Conservation (phyloP, 2,329 filamentous ascomycete species). For the Pestalotiopsis sp. region DNA sequence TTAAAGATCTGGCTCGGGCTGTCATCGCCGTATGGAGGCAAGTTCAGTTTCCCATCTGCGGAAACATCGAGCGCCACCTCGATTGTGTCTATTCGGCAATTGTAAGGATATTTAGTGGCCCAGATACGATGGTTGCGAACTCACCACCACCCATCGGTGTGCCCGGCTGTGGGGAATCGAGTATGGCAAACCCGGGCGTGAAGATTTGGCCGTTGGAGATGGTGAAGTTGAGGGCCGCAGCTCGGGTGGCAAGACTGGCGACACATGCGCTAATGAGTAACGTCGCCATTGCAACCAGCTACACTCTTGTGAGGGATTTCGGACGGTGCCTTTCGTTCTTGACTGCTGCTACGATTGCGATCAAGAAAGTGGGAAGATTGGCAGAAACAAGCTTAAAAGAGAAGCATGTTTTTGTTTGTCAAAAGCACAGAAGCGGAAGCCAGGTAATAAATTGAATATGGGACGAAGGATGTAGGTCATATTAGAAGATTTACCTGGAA, state of each 20-base stretch:
- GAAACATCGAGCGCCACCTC: constrained; percentile 71
- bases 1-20: constrained; percentile 62
- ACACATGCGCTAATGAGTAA: constrained; percentile 23
- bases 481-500: constrained; percentile 2
- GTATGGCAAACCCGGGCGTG: constrained; percentile 68
- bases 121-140: constrained; percentile 25
- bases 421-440: not conserved
- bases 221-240: constrained; percentile 51
- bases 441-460: not conserved
- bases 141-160: constrained; percentile 66
- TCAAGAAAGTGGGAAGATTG: not conserved
- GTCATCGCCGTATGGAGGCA: constrained; percentile 57
- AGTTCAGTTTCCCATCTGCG: constrained; percentile 64
- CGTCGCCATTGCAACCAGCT: constrained; percentile 23
- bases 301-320: not conserved
- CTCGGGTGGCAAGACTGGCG: constrained; percentile 29
- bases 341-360: not conserved
- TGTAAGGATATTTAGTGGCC: constrained; percentile 19
- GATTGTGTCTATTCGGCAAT: constrained; percentile 47
- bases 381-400: not conserved
- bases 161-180: constrained; percentile 67
- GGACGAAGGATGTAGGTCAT: not conserved
- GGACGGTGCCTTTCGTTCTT: not conserved
- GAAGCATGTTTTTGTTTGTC: not conserved
- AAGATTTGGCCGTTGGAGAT: constrained; percentile 68